Base-by-base conservation (phyloP, 2,329 filamentous ascomycete species). In the Scedosporium boydii region DNA sequence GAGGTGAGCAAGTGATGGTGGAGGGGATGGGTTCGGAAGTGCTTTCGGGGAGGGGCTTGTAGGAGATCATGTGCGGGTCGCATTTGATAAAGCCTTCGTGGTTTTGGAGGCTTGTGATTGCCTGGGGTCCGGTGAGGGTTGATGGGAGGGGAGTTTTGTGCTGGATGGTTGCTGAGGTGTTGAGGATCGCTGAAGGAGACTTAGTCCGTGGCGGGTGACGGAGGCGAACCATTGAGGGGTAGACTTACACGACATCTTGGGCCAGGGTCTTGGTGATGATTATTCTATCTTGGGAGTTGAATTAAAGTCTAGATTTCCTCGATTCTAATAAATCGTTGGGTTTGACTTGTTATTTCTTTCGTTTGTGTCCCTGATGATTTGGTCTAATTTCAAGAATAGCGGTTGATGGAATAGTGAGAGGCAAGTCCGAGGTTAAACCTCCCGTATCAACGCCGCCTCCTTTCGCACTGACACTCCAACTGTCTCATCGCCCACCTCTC, bases 31-130 rank as follows among this genome's bases (percentile, higher is more conserved):
- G 42, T 12, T 60, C 59, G 12, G 68, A 65, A 1, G 71, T 64
- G 41, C 70, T 68, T 14, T 68, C 66, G 23, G 60, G 66, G 51
- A 80, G 69, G 18, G 68, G 67, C 60, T 77, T 73, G 67, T 76
- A 79, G 55, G 74, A 76, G 64, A 74, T 68, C 70, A 80, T 75
- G 71, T 82, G 80, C 58, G 82, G 82, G 65, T 83, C 77, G 71
- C 79, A 82, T 51, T 72, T 65, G 56, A 85, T 74, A 70, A 83
- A 80, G 71, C 80, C 79, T 41, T 73, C 74, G 66, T 82, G 79
- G 67, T 82, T 76, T 27, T 82, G 81, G 34, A 85, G 77, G 61
- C 77, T 73, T 29, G 74, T 70, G 38, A 83, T 67, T n/a, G 71
- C 76, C 55, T 73, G 71, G 23, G 73, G 66, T 14, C 65, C 68